Evolutionary conservation across 768 basidiomycete genomes (phyloP), one percentile per base, ranked within the genome.

Genomic region (Phanerochaete sordida): DNA sequence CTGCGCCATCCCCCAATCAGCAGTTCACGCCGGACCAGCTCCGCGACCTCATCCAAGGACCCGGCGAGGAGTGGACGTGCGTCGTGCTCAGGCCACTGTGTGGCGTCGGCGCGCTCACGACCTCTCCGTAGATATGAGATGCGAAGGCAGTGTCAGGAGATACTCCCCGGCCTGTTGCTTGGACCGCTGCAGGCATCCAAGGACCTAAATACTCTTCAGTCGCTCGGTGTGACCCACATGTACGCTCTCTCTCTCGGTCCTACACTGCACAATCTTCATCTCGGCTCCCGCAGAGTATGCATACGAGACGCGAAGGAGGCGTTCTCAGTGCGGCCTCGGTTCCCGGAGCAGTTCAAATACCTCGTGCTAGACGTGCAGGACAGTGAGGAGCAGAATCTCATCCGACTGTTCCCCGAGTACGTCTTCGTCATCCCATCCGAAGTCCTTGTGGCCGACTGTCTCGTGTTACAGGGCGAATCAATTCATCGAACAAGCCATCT

Each of bases 111-210:
- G 21, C 53, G 48, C 43, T 6, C 44, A 46, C 35, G 21, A 26
- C 2, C 35, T 24, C 50, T 26, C 24, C 19, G 27, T 57, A 93
- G 90, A 68, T 97, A 97, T 68, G 94, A 96, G 74, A 95, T 97
- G 95, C 82, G 94, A 30, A 79, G 94, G n/a, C 90, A 95, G 68
- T 93, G 92, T 66, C 94, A 97, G 75, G 90, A 95, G 72, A 95
- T 96, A 64, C 77, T 92, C 0, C 88, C 91, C 26, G 85, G 85
- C 19, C 84, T 97, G 37, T 78, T 85, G 27, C 84, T 97, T 6
- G 94, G 94, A 0, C 93, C 94, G 2, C 93, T 95, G 62, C 88
- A 91, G 64, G 91, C 90, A 9, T 93, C 91, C 1, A 95, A 95
- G 71, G 88, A 89, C 0, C 76, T 93, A 27, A 82, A 88, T 15